Base-by-base conservation (phyloP, 106 monocot genomes). In the Iris macrosiphon region DNA sequence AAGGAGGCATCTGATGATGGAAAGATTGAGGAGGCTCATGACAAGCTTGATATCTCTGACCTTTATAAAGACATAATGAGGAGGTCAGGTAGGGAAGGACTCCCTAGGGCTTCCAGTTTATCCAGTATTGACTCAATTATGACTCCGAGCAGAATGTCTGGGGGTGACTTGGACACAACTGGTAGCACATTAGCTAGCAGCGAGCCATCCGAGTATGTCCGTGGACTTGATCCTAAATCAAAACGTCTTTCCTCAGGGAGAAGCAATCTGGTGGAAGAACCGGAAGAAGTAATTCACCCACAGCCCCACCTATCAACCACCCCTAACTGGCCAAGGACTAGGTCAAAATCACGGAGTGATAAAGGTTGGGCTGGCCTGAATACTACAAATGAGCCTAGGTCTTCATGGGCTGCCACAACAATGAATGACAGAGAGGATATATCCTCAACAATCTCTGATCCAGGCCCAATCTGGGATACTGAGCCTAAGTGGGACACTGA, bases 201-300 rank as follows among this genome's bases (percentile, higher is more conserved):
- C 44, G 98, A 98, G 64, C 98, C 98, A 34, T 98, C 98, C 10
- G 90, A 98, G 17, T 74, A 72, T 67, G 87, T 98, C 1, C 90
- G 98, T 49, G 79, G 80, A 23, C 63, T 98, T 59, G 83, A 91
- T 77, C 75, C 96, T 45, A 90, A 87, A 73, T 53, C 73, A 44
- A 98, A 91, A 62, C 71, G 98, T 15, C 42, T 83, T 27, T 91
- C 98, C 16, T 49, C 73, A 19, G 80, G 83, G 2, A 76, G 85
- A 65, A 80, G 40, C 66, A 87, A 84, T 60, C 42, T 78, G 47
- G 55, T 69, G 9, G 40, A 73, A 35, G 91, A 87, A 57, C 83
- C 86, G 40, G 91, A 89, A 45, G 90, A 87, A 71, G 90, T 98
- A 16, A 59, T 94, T 53, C 88, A 85, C 39, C 79, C 88, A 31